Evolutionary conservation across 495 filamentous ascomycete genomes (phyloP), one percentile per base, ranked within the genome.

Genomic region (Astrocystis sublimbata): DNA sequence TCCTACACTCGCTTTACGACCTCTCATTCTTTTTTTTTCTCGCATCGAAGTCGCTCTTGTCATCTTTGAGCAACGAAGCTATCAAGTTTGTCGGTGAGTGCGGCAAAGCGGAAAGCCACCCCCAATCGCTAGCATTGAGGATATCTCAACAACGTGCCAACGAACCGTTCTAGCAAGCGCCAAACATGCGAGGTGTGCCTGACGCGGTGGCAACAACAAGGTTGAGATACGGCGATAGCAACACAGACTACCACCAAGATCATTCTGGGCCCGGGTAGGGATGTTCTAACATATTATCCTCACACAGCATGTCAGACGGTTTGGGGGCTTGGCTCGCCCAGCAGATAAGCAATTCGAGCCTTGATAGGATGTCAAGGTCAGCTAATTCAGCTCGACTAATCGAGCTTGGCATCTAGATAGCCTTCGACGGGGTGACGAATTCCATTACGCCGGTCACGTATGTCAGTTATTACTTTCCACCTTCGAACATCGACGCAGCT

Each of bases 61-160:
- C 9, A 30, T 38, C 36, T 1, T 56, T 24, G n/a, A 26, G 23
- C 36, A 41, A 55, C 35, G 21, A 55, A 9, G 23, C 6, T 54
- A 15, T 30, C n/a, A 5, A 33, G 24, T 10, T 33, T 36, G 30
- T 35, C 28, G 38, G 40, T 33, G 35, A 57, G 38, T 40, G 54
- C 54, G 54, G 54, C 35, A 57, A 9, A 26, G 40, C 54, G 54
- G 54, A 31, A 45, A 35, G 23, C 9, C 9, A 45, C 17, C 41
- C 28, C n/a, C 23, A n/a, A 41, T 28, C 7, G 12, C 36, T 15
- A 13, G 6, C 8, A 50, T 1, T 26, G 31, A 15, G 19, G 17
- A 28, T 13, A 56, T 26, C 51, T 38, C 12, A 4, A 30, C 10
- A 15, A n/a, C 21, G 38, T 40, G 26, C 40, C 40, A 57, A 45